phyloP scores from a whole-genome alignment of 2,329 filamentous ascomycete species.

The Aspergillus sp. region DNA sequence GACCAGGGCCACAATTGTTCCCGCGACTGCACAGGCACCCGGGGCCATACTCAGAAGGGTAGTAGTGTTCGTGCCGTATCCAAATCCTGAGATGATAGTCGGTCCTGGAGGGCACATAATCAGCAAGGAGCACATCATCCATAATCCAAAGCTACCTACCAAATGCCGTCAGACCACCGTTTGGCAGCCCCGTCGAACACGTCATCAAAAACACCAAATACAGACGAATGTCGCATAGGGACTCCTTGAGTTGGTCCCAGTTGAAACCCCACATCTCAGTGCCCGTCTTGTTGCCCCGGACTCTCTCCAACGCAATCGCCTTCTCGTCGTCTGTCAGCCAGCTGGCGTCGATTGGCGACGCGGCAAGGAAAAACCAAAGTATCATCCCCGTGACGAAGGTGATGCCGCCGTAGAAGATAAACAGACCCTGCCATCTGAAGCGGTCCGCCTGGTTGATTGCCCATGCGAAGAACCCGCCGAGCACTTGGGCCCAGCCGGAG shows the following conservation, averaged over 20 bases:
- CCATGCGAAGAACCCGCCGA: slow-evolving; percentile 6
- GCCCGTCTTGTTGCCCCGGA: slow-evolving; percentile 13
- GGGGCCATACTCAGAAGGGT: slow-evolving; percentile 5
- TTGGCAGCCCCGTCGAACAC: slow-evolving; percentile 5
- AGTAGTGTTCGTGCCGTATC: not conserved
- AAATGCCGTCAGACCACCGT: slow-evolving; percentile 9
- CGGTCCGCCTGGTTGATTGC: slow-evolving; percentile 1
- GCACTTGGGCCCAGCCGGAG: slow-evolving; percentile 7
- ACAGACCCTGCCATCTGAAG: not conserved
- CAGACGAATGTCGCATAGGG: not conserved
- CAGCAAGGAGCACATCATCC: not conserved
- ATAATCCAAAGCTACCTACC: not conserved
- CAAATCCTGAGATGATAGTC: slow-evolving; percentile 3
- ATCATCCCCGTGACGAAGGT: slow-evolving; percentile 4
- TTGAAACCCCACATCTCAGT: slow-evolving; percentile 13
- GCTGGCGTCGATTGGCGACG: slow-evolving; percentile 12
- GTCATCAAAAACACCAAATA: slow-evolving; percentile 4
- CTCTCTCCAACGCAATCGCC: slow-evolving; percentile 11
- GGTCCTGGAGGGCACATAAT: not conserved
- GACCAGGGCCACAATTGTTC: slow-evolving; percentile 6
- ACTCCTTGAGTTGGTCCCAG: slow-evolving; percentile 16
- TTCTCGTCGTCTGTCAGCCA: slow-evolving; percentile 16
- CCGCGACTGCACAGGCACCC: slow-evolving; percentile 25
- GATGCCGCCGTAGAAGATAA: slow-evolving; percentile 2
- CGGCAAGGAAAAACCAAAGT: slow-evolving; percentile 11